A percentile compares a stretch with the other conserved stretches of the same genome.
phyloP scores from a whole-genome alignment of 73 alveolate species.

The Tetrahymena thermophila region DNA sequence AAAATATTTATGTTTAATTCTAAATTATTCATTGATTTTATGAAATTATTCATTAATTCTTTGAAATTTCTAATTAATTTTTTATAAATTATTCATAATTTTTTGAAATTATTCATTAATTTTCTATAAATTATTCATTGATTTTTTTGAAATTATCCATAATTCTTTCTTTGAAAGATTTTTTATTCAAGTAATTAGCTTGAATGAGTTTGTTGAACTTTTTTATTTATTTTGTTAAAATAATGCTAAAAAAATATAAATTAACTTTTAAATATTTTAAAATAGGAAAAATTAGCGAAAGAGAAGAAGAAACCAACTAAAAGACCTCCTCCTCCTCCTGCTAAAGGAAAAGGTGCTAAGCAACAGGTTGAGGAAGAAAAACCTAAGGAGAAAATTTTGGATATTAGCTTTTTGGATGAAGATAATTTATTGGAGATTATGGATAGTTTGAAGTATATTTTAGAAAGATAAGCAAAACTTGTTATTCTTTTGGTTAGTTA shows the following conservation, averaged over 20 bases:
- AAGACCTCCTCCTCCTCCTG: slow-evolving; percentile 3
- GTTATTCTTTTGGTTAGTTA: slow-evolving; percentile 28
- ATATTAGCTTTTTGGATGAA: slow-evolving; percentile 33
- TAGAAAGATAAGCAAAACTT: slow-evolving; percentile 37
- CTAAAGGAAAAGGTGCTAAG: slow-evolving; percentile 8
- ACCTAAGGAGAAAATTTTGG: slow-evolving; percentile 8
- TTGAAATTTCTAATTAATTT: no score
- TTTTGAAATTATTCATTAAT: no score
- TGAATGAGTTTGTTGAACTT: no score
- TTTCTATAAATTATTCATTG: no score
- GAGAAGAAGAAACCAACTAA: slow-evolving; percentile 34
- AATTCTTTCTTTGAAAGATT: no score
- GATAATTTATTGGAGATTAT: slow-evolving; percentile 8
- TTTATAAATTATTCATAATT: no score
- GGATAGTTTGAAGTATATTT: slow-evolving; percentile 3
- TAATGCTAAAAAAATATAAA: no score
- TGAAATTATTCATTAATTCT: no score
- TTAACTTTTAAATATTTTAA: not conserved
- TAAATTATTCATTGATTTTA: no score
- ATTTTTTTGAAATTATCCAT: no score
- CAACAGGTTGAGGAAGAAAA: not conserved
- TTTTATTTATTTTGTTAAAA: no score
- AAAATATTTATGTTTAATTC: no score
- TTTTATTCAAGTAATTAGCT: not conserved
- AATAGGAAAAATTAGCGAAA: slow-evolving; percentile 32